phyloP scores from a whole-genome alignment of 1,284 basidiomycete genomes.

The Ganoderma resinaceum region DNA sequence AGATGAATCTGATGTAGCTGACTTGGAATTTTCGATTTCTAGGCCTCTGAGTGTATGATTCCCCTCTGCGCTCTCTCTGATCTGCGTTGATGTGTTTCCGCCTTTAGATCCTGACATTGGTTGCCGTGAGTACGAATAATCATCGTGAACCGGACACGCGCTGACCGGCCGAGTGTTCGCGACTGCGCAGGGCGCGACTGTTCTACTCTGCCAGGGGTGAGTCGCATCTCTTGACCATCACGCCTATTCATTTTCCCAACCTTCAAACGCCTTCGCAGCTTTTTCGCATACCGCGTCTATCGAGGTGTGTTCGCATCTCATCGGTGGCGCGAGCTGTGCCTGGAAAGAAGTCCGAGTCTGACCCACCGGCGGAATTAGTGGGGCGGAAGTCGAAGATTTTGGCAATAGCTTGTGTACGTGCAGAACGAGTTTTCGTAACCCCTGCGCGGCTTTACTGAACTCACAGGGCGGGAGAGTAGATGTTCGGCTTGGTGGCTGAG shows the following conservation, averaged over 20 bases:
- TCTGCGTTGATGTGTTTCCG: not conserved
- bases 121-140: not conserved
- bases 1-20: not conserved
- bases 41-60: not conserved
- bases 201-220: constrained; percentile 1
- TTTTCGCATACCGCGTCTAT: constrained; percentile 1
- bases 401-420: not conserved
- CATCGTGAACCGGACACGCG: not conserved
- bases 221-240: not conserved
- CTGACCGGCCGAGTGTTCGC: not conserved
- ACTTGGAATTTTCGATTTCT: not conserved
- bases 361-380: not conserved
- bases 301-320: not conserved
- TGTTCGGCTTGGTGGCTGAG: not conserved
- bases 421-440: not conserved
- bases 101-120: not conserved
- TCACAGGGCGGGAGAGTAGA: not conserved
- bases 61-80: not conserved
- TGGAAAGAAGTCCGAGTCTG: not conserved
- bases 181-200: not conserved
- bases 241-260: not conserved
- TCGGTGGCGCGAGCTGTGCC: not conserved
- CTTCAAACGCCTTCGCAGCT: not conserved
- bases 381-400: not conserved
- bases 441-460: not conserved